phyloP scores from a whole-genome alignment of 768 basidiomycete species.

The Boletus eberwhitei region DNA sequence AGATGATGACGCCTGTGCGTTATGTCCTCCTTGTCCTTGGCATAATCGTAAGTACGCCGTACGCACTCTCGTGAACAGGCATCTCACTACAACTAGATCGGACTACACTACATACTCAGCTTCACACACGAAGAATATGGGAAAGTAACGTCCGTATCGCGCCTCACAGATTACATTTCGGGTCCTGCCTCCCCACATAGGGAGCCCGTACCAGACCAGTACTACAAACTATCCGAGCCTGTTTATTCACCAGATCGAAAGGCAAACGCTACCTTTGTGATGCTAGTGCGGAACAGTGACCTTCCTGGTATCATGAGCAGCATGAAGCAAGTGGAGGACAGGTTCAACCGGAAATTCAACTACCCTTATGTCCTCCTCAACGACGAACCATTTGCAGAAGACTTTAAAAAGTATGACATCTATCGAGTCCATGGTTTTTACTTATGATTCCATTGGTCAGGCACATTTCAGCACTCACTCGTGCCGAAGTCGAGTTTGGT shows the following conservation, averaged over 20 bases:
- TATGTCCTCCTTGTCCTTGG: constrained; percentile 48
- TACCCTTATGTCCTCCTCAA: constrained; percentile 93
- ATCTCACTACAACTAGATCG: constrained; percentile 30
- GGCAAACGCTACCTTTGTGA: constrained; percentile 81
- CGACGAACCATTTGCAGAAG: constrained; percentile 72
- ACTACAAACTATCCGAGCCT: constrained; percentile 43
- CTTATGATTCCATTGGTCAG: constrained; percentile 21
- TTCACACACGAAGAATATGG: constrained; percentile 43
- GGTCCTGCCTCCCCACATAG: constrained; percentile 46
- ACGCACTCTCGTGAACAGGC: background rate
- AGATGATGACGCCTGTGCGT: constrained; percentile 61
- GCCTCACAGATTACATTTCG: constrained; percentile 25
- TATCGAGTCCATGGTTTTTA: background rate
- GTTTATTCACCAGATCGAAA: constrained; percentile 47
- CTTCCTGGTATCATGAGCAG: constrained; percentile 55
- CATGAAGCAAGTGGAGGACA: constrained; percentile 77
- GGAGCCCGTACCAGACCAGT: constrained; percentile 56
- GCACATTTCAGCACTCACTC: constrained; percentile 30
- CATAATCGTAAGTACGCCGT: constrained; percentile 41
- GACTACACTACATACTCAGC: constrained; percentile 41
- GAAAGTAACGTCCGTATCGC: constrained; percentile 39
- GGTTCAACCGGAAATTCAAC: constrained; percentile 75
- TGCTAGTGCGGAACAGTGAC: constrained; percentile 71
- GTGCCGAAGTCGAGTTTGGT: constrained; percentile 48
- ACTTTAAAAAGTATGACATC: constrained; percentile 59